Evolutionary conservation across 2,329 filamentous ascomycete genomes (phyloP).

Genomic region (Raffaelea arxii): DNA sequence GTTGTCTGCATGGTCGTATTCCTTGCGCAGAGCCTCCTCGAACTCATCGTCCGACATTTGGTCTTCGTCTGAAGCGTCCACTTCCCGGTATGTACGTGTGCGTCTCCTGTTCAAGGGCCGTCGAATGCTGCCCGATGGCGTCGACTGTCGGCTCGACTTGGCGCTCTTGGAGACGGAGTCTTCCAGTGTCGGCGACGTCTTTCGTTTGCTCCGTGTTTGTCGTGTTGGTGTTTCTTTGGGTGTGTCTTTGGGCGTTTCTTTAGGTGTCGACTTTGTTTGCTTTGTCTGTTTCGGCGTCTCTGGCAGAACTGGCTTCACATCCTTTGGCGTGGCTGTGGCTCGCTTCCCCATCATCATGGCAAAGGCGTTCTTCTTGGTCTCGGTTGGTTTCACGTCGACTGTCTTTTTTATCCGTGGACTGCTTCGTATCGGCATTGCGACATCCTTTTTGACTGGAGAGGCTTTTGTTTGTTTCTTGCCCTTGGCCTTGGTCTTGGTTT

Average conservation of each 20-base stretch:
- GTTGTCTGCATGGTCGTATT: constrained; percentile 29
- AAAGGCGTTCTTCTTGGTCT: constrained; percentile 35
- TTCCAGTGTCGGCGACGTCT: constrained; percentile 22
- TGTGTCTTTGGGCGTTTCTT: constrained; percentile 11
- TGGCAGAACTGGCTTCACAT: too few species aligned
- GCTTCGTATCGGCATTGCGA: constrained; percentile 21
- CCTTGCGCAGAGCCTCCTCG: constrained; percentile 64
- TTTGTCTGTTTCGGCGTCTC: background rate
- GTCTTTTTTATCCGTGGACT: constrained; percentile 23
- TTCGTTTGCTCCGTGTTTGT: constrained; percentile 21
- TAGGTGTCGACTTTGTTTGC: constrained; percentile 13
- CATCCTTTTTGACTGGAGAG: constrained; percentile 1
- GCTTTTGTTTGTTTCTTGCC: background rate
- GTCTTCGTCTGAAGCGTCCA: constrained; percentile 51
- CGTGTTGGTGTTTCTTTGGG: constrained; percentile 12
- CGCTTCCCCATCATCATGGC: constrained; percentile 41
- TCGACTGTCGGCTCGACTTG: constrained; percentile 66
- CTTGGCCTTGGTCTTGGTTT: background rate
- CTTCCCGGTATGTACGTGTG: constrained; percentile 37
- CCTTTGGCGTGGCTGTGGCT: background rate
- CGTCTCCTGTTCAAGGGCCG: constrained; percentile 34
- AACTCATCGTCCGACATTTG: constrained; percentile 73
- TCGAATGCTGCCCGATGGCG: constrained; percentile 44
- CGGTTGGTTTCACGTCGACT: constrained; percentile 10
- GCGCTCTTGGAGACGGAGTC: constrained; percentile 50